These are phyloP conservation scores for Russula lepida DNA, from an alignment of 768 basidiomycete species.

Conservation along the genomic window DNA sequence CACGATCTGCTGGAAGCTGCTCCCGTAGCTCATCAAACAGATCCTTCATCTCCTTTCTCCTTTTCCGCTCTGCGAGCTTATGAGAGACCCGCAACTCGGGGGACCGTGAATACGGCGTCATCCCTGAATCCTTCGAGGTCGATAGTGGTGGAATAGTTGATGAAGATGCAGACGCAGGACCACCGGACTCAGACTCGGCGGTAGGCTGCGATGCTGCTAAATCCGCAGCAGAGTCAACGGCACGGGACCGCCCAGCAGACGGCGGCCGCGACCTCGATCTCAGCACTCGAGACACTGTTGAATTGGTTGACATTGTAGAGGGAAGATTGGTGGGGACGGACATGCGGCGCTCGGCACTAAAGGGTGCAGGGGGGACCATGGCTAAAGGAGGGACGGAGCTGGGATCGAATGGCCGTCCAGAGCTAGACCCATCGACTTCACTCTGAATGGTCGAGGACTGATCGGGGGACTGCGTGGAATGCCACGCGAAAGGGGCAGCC, in stretches of 20 bases:
- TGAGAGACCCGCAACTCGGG: conserved; percentile 93
- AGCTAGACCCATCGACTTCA: conserved; percentile 20
- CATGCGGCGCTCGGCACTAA: conserved; percentile 63
- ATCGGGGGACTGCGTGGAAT: conserved; percentile 35
- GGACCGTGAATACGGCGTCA: conserved; percentile 88
- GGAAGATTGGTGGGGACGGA: conserved; percentile 45
- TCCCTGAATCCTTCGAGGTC: conserved; percentile 24
- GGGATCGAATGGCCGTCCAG: conserved; percentile 43
- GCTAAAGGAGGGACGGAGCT: conserved; percentile 28
- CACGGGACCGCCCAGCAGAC: conserved; percentile 32
- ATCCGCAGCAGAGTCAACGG: conserved; percentile 34
- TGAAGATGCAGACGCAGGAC: conserved; percentile 20
- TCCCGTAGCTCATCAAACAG: conserved; percentile 94
- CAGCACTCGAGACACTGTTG: conserved; percentile 42
- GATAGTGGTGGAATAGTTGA: conserved; percentile 34
- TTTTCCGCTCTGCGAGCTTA: conserved; percentile 93
- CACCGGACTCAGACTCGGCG: conserved; percentile 13
- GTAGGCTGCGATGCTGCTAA: conserved; percentile 19
- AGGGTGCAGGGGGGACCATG: conserved; percentile 51
- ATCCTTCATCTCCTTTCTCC: conserved; percentile 99
- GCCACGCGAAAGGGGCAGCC: conserved; percentile 69
- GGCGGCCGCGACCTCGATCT: conserved; percentile 37
- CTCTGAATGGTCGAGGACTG: conserved; percentile 30
- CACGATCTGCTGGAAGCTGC: conserved; percentile 83
- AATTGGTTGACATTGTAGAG: conserved; percentile 40